Evolutionary conservation across 2,329 filamentous ascomycete species (phyloP).

Genomic region (Zelopaecilomyces penicillatus): DNA sequence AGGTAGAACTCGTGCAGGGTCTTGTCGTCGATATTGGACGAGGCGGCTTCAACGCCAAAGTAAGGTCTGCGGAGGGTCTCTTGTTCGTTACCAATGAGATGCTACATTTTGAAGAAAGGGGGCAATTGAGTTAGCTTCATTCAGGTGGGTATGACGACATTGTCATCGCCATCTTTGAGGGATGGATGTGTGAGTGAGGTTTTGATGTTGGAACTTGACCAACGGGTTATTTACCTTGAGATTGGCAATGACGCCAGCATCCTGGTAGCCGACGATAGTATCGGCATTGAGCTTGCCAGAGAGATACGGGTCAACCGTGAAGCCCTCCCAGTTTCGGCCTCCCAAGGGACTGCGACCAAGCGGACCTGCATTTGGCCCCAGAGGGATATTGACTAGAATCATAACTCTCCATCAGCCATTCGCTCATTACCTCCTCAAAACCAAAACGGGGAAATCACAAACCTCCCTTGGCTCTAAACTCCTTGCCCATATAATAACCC

Average conservation of each 20-base stretch:
- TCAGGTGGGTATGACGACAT: too few species aligned
- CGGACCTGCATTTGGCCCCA: slow-evolving; percentile 64
- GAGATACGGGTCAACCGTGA: slow-evolving; percentile 62
- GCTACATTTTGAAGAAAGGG: slow-evolving; percentile 21
- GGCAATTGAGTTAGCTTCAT: too few species aligned
- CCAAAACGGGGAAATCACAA: slow-evolving; percentile 23
- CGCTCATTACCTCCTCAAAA: slow-evolving; percentile 1
- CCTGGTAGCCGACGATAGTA: slow-evolving; percentile 67
- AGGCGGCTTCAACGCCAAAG: slow-evolving; percentile 42
- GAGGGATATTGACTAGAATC: slow-evolving; percentile 49
- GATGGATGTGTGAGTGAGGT: accelerated
- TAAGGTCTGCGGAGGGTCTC: slow-evolving; percentile 38
- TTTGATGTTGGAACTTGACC: too few species aligned
- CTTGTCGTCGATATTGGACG: slow-evolving; percentile 56
- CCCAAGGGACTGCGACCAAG: slow-evolving; percentile 62
- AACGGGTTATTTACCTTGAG: slow-evolving; percentile 39
- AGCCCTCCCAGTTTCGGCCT: slow-evolving; percentile 69
- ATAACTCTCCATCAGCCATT: too few species aligned
- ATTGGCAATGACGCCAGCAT: slow-evolving; percentile 70
- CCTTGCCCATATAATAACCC: slow-evolving; percentile 44
- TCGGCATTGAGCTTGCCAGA: slow-evolving; percentile 64
- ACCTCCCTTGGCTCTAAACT: slow-evolving; percentile 49
- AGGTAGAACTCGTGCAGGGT: slow-evolving; percentile 58
- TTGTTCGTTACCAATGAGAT: slow-evolving; percentile 55
- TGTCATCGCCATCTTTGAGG: too few species aligned